Evolutionary conservation across 139 green algal species (phyloP), one percentile per base, ranked within the genome.

Genomic region (Ettlia oleoabundans): DNA sequence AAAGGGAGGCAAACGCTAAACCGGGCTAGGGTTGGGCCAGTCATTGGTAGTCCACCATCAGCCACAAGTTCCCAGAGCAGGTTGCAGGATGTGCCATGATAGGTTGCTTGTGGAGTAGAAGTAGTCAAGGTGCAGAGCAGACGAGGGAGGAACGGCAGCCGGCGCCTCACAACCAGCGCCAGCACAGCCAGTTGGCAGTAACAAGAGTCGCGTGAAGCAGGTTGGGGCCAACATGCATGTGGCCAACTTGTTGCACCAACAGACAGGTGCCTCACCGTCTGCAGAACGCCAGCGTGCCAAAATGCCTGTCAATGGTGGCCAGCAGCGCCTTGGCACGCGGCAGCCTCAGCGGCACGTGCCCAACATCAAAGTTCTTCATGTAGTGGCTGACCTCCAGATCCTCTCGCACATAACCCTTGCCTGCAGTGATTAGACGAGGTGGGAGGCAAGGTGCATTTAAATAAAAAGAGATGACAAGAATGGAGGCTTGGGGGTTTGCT

Each of bases 201-300:
- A n/a, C n/a, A n/a, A n/a, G n/a, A n/a, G n/a, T n/a, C n/a, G n/a
- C n/a, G n/a, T n/a, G n/a, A n/a, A n/a, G n/a, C n/a, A n/a, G n/a
- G n/a, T n/a, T n/a, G n/a, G n/a, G n/a, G n/a, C n/a, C n/a, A n/a
- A n/a, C n/a, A n/a, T n/a, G n/a, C n/a, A n/a, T n/a, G n/a, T n/a
- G n/a, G n/a, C n/a, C n/a, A 10, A 10, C 47, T 15, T 24, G 47
- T 15, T 15, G 13, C 47, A 58, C 13, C 47, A 10, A 58, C 47
- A 58, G 13, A 58, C 47, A 58, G 47, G 13, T 58, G 47, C 13
- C 47, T 40, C 55, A 91, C 81, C 91, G 86, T 75, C 93, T 91
- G 92, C 97, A 99, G 91, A 99, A 99, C 8, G 97, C 96, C 37
- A 99, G 89, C 43, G 97, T 99, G 42, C 96, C 97, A 87, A 99